Conservation (phyloP, 1,139 yeast species). For the Hyphopichia wangnamkhiaoensis region DNA sequence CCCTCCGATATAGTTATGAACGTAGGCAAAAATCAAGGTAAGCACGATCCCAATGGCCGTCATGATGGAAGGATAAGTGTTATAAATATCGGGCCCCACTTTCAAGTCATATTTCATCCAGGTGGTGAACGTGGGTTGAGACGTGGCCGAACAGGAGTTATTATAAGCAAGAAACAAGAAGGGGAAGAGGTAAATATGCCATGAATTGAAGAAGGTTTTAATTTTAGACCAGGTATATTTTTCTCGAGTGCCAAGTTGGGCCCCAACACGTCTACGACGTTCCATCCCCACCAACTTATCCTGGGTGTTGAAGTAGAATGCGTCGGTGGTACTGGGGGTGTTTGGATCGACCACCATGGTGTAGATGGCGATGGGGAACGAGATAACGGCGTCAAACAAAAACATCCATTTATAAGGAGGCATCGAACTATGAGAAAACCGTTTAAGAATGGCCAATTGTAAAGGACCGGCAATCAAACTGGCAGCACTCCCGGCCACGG, state of each 20-base stretch:
- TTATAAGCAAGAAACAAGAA: conserved; percentile 51
- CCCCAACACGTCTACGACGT: conserved; percentile 46
- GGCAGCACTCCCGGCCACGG: conserved; percentile 28
- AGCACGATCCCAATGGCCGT: conserved; percentile 46
- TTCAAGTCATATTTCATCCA: conserved; percentile 52
- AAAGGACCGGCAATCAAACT: conserved; percentile 39
- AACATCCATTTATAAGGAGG: conserved; percentile 43
- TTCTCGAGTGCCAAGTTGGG: conserved; percentile 45
- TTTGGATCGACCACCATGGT: conserved; percentile 40
- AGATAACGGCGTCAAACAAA: conserved; percentile 38
- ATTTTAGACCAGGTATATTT: conserved; percentile 42
- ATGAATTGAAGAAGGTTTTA: conserved; percentile 44
- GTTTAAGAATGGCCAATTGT: conserved; percentile 31
- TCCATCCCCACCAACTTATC: conserved; percentile 40
- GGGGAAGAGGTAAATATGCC: conserved; percentile 54
- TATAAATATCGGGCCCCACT: conserved; percentile 41
- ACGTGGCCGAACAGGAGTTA: conserved; percentile 42
- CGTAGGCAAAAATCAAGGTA: conserved; percentile 39
- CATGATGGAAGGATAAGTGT: conserved; percentile 50
- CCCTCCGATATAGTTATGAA: conserved; percentile 48
- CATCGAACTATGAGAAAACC: conserved; percentile 28
- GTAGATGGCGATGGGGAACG: conserved; percentile 36
- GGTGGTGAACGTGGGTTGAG: conserved; percentile 52
- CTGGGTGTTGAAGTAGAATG: conserved; percentile 34
- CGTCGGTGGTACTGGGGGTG: conserved; percentile 41